Evolutionary conservation across 148 eudicot genomes (phyloP).

Genomic region (Arctostaphylos glauca): DNA sequence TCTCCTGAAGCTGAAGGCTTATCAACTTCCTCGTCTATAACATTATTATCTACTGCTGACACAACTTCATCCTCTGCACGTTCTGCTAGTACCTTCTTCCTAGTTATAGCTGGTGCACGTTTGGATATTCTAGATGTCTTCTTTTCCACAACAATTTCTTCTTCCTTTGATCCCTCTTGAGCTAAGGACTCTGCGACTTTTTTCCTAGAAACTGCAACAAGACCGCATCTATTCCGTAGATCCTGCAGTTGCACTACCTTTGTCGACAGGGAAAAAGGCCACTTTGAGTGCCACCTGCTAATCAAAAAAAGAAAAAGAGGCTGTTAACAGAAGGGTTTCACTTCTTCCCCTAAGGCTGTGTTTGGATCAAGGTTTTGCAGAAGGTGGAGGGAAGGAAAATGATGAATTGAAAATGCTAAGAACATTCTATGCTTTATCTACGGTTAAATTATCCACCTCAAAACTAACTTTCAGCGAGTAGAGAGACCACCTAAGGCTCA

Average conservation of each 20-base stretch:
- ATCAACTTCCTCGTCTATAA: constrained; percentile 29
- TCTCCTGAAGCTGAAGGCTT: constrained; percentile 27
- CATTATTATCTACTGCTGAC: constrained; percentile 23
- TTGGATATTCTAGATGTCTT: constrained; percentile 37
- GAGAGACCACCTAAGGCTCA: background rate
- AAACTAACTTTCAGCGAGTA: background rate
- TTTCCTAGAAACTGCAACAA: constrained; percentile 48
- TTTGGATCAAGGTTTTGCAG: background rate
- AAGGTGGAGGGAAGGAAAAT: background rate
- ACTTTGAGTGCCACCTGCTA: constrained; percentile 63
- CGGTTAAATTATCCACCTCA: background rate
- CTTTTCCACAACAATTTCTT: constrained; percentile 33
- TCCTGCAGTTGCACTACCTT: constrained; percentile 43
- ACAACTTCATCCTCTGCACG: constrained; percentile 32
- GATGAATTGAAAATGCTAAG: background rate
- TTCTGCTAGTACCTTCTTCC: constrained; percentile 41
- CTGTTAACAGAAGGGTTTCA: constrained; percentile 4
- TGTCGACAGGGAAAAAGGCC: constrained; percentile 32
- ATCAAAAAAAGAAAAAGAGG: constrained; percentile 12
- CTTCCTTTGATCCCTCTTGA: constrained; percentile 35
- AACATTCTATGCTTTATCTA: background rate
- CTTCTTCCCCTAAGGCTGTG: background rate
- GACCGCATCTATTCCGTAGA: constrained; percentile 34
- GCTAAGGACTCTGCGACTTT: constrained; percentile 24
- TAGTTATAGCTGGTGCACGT: constrained; percentile 39